These are phyloP conservation scores for Trametes elegans DNA, from an alignment of 768 basidiomycete species.

Conservation along the genomic window DNA sequence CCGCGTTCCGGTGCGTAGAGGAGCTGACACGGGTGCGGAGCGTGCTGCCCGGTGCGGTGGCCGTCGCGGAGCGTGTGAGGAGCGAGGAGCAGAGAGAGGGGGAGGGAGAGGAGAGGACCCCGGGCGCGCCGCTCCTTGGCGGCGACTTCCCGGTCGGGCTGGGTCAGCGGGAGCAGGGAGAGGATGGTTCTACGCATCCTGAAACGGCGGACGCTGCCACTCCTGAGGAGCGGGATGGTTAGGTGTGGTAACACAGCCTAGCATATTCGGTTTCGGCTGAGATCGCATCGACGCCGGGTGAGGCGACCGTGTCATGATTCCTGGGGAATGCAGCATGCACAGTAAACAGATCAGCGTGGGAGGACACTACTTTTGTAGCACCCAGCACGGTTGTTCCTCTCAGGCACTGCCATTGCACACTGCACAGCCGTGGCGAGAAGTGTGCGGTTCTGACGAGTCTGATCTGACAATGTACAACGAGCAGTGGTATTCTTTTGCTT, in stretches of 20 bases:
- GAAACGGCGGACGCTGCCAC: no score
- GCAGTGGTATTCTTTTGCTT: no score
- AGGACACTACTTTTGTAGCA: not conserved
- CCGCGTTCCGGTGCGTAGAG: slow-evolving; percentile 72
- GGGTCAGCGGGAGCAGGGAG: no score
- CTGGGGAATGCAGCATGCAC: not conserved
- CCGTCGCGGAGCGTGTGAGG: slow-evolving; percentile 33
- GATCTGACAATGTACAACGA: no score
- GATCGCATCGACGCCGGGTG: not conserved
- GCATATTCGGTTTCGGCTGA: not conserved
- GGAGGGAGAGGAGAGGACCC: no score
- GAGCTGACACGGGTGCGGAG: slow-evolving; percentile 78
- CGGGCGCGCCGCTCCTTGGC: no score
- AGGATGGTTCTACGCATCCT: not conserved
- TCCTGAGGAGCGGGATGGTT: not conserved
- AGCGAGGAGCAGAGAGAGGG: not conserved
- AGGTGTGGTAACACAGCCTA: not conserved
- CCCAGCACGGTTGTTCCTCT: no score
- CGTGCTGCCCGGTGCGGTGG: no score
- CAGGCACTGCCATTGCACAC: no score
- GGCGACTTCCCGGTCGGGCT: not conserved
- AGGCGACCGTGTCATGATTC: not conserved
- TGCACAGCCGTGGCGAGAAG: no score
- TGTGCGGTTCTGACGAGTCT: no score
- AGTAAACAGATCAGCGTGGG: not conserved